Percentiles rank a stretch among this genome's conserved stretches.
Evolutionary conservation across 495 filamentous ascomycete species (phyloP).

Genomic region (Filosporella fistucella): DNA sequence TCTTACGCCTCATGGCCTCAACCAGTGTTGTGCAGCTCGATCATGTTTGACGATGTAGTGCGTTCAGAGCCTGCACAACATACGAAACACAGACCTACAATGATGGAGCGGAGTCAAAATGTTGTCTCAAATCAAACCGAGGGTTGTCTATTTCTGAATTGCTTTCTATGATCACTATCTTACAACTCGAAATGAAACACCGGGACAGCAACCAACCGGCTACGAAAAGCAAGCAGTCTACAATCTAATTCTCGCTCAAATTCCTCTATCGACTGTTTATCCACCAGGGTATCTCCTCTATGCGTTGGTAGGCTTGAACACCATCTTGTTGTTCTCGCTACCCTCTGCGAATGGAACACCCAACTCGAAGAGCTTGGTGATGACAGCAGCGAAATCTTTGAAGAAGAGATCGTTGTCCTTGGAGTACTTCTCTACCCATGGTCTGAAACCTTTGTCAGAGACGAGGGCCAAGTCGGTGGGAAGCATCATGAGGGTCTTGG

Average conservation of each 20-base stretch:
- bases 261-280: neutral
- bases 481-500: conserved; percentile 93
- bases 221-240: conserved; percentile 1
- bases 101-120: too few species aligned
- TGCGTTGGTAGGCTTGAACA: conserved; percentile 66
- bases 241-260: conserved; percentile 3
- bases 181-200: neutral
- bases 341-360: conserved; percentile 81
- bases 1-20: neutral
- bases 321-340: conserved; percentile 60
- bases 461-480: conserved; percentile 85
- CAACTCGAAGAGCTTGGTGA: conserved; percentile 84
- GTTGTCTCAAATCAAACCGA: neutral
- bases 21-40: neutral
- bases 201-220: neutral
- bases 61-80: too few species aligned
- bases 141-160: neutral
- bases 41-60: neutral
- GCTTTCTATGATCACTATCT: neutral
- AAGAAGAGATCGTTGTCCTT: conserved; percentile 91
- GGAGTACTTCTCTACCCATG: conserved; percentile 84
- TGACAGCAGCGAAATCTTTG: conserved; percentile 79
- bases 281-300: conserved; percentile 10
- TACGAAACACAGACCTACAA: too few species aligned
- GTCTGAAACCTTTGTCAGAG: conserved; percentile 83